These are phyloP conservation scores for Nepenthes gracilis DNA, from an alignment of 148 eudicot species.

Conservation along the genomic window DNA sequence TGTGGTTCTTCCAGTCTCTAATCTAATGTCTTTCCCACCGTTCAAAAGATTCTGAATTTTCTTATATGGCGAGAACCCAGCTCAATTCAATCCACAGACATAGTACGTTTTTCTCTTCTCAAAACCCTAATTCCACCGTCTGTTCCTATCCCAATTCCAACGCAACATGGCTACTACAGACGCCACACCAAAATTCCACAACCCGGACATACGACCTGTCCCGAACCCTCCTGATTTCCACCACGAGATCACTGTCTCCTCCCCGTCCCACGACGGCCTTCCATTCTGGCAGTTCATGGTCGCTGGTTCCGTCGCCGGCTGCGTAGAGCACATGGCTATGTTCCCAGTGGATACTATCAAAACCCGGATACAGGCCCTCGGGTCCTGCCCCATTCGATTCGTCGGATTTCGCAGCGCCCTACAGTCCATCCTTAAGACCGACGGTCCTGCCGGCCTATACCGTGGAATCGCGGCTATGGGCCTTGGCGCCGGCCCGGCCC, in stretches of 20 bases:
- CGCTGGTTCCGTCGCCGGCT: conserved; percentile 41
- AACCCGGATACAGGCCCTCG: conserved; percentile 52
- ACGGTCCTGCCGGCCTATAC: conserved; percentile 61
- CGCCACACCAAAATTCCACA: conserved; percentile 40
- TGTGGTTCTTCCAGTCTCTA: too few relatives aligned
- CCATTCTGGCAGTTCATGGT: conserved; percentile 41
- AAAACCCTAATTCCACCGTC: neutral
- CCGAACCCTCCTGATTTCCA: conserved; percentile 8
- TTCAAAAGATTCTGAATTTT: too few relatives aligned
- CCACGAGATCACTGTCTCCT: conserved; percentile 2
- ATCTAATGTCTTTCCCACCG: too few relatives aligned
- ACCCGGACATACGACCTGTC: conserved; percentile 36
- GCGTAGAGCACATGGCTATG: conserved; percentile 44
- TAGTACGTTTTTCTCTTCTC: neutral
- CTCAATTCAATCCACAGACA: neutral
- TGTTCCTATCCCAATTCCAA: neutral
- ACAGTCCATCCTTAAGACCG: conserved; percentile 38
- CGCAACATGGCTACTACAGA: conserved; percentile 29
- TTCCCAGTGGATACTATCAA: conserved; percentile 48
- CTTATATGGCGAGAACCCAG: conserved; percentile 1
- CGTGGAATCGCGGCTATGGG: conserved; percentile 91
- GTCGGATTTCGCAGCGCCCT: conserved; percentile 36
- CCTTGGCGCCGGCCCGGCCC: conserved; percentile 96
- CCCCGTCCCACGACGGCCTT: conserved; percentile 26
- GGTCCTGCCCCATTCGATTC: conserved; percentile 65